Base-by-base conservation (phyloP, 1,139 yeast genomes). In the Yamadazyma trypodendri region DNA sequence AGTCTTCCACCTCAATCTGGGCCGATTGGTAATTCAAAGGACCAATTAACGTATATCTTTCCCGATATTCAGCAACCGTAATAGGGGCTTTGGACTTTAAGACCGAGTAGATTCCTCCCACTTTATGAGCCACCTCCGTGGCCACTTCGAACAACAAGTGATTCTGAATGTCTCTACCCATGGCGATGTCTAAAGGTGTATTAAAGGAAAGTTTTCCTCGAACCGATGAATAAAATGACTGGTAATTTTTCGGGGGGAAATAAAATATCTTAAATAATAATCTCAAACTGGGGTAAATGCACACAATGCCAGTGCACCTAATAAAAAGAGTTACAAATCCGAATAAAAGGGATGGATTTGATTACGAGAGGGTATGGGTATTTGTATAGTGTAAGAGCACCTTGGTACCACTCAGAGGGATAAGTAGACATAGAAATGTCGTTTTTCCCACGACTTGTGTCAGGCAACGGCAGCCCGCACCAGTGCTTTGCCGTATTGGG, bases 91-190 rank as follows among this genome's bases (percentile, higher is more conserved):
- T 92, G 20, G 96, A 87, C 62, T 92, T 92, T 58, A 92, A 76
- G 41, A 92, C 98, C 21, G 97, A 89, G 68, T 92, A 92, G 60
- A 92, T 92, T 35, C 98, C 98, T 38, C 98, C 98, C 21, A 92
- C 97, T 53, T 95, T 77, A 70, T 92, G 90, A 54, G 97, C 97
- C 36, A 92, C 97, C 62, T 92, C 98, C 4, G 98, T 92, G 48
- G 98, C 95, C 38, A 88, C 86, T 66, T 92, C 98, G 56, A 92
- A 89, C 37, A 92, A 75, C 42, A 89, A 72, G 58, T 89, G 97
- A 61, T 87, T 84, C 52, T 83, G 79, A 47, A 84, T 75, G 62
- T 84, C 88, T 67, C 92, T 77, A 24, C 83, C 68, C 90, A 83
- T 84, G 18, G 4, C 25, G 13, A n/a, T 23, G 13, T 23, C 13